Evolutionary conservation across 2,329 filamentous ascomycete genomes (phyloP).

Genomic region (Metarhizium album): DNA sequence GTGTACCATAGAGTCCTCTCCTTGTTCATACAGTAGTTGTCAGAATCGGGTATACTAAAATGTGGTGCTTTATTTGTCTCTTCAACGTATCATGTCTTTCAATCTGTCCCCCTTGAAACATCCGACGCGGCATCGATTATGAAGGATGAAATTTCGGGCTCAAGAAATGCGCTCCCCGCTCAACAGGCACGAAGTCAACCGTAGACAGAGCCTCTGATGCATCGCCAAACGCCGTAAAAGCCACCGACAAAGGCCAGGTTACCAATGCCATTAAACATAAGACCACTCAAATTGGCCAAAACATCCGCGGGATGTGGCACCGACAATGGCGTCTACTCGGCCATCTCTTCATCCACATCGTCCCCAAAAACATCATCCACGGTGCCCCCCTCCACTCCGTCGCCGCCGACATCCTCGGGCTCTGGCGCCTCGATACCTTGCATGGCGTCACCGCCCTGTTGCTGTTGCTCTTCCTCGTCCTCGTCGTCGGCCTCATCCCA

Average conservation of each 20-base stretch:
- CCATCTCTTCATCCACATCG: conserved; percentile 47
- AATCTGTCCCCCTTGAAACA: too few species aligned
- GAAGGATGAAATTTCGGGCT: background rate
- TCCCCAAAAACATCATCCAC: conserved; percentile 45
- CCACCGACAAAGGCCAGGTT: background rate
- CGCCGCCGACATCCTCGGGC: conserved; percentile 32
- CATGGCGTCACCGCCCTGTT: conserved; percentile 36
- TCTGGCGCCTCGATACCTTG: conserved; percentile 33
- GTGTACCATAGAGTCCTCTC: conserved; percentile 42
- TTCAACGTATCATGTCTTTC: too few species aligned
- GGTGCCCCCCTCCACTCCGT: conserved; percentile 38
- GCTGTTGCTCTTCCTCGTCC: conserved; percentile 28
- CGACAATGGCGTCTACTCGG: conserved; percentile 22
- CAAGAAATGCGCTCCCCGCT: background rate
- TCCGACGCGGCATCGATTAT: too few species aligned
- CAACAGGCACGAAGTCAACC: background rate
- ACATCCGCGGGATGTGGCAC: background rate
- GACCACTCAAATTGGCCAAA: background rate
- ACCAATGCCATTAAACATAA: background rate
- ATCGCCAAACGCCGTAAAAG: conserved; percentile 7
- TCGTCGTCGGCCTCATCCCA: conserved; percentile 40
- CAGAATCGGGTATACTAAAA: conserved; percentile 10
- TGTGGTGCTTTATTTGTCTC: conserved; percentile 8
- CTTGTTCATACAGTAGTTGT: conserved; percentile 26
- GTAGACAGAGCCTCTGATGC: background rate